Percentiles rank a stretch among this genome's conserved stretches.
Conservation (phyloP, 208 protist species). For the Acanthamoeba healyi region DNA sequence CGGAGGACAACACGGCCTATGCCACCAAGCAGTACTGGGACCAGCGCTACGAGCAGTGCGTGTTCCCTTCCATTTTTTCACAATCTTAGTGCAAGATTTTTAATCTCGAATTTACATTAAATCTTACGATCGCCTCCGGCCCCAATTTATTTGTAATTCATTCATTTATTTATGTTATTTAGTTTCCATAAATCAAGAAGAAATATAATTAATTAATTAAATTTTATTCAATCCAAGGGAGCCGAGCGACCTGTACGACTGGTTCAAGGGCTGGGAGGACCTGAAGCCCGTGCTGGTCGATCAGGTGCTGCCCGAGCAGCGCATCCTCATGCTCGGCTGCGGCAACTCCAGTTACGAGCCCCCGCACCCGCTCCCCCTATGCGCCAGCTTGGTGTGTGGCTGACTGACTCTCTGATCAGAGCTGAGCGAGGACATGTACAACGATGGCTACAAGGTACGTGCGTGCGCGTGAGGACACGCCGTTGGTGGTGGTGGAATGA, state of each 20-base stretch:
- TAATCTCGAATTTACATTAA: neutral
- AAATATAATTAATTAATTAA: neutral
- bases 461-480: too few relatives aligned
- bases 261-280: slow-evolving; percentile 62
- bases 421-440: slow-evolving; percentile 72
- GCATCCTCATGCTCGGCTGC: slow-evolving; percentile 74
- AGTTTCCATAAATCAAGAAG: too few relatives aligned
- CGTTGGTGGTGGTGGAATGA: too few relatives aligned
- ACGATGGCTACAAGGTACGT: slow-evolving; percentile 76
- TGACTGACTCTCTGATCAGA: slow-evolving; percentile 37
- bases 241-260: slow-evolving; percentile 46
- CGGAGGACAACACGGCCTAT: slow-evolving; percentile 72
- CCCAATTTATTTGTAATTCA: neutral
- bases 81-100: neutral
- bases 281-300: slow-evolving; percentile 49
- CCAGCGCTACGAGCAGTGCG: slow-evolving; percentile 49
- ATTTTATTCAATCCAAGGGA: neutral
- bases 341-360: slow-evolving; percentile 71
- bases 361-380: neutral
- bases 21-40: slow-evolving; percentile 75
- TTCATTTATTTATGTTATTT: neutral
- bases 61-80: neutral
- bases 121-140: too few relatives aligned
- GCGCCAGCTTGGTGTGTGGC: too few relatives aligned
- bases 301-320: slow-evolving; percentile 18